Base-by-base conservation (phyloP, 441 rosid genomes). In the Populus tomentosa region DNA sequence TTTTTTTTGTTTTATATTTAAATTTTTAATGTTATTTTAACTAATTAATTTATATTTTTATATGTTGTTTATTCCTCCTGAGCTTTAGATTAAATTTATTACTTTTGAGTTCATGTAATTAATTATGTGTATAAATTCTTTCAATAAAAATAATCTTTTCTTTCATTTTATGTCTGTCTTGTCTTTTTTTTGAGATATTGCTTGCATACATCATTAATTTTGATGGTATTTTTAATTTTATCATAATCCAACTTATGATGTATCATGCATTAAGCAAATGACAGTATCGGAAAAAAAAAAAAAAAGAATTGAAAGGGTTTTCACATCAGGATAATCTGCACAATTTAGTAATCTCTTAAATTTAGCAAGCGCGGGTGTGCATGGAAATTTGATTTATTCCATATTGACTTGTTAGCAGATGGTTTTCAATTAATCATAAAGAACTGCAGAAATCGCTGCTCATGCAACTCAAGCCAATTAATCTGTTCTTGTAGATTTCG, bases 11-110 rank as follows among this genome's bases (percentile, higher is more conserved):
- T 21, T 5, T 16, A 0, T 18, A 16, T 7, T 20, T 1, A 5
- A 4, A 1, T 11, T 4, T 70, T 30, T 38, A 10, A 0, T 53
- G 14, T 33, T 33, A 9, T 67, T 4, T 72, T 36, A 8, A 11
- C 1, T 38, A 11, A 10, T 8, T 61, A 56, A 13, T 30, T 61
- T 30, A 26, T 26, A 5, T 66, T 67, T 28, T 59, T 13, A 1
- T 59, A 28, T 28, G 0, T 30, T 24, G 9, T 74, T 10, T 79
- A 68, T 72, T 40, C 64, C 77, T 79, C 77, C 64, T 77, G 80
- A 77, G 80, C 80, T 77, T 24, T 42, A 11, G 0, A 3, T 42
- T 42, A 11, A 42, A 0, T 10, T 42, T 42, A 30, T 30, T 30
- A 30, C 20, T 16, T 50, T 50, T 0, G 28, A 26, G 28, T 26